Percentiles rank a stretch among this genome's conserved stretches.
phyloP scores from a whole-genome alignment of 768 basidiomycete genomes.

The Rubroboletus pulcherrimus region DNA sequence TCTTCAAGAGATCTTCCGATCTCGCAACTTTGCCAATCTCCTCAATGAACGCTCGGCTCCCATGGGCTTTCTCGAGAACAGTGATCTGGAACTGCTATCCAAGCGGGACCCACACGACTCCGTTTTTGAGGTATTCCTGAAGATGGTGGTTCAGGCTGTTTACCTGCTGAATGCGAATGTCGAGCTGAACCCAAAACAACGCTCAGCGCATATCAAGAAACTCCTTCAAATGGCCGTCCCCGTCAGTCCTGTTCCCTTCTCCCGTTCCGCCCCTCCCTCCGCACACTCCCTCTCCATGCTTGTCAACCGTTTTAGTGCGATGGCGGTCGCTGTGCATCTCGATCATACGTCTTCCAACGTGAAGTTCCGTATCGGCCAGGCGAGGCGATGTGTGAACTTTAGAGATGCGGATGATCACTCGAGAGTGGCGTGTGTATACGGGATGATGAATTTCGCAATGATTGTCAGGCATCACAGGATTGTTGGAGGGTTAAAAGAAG shows the following conservation, averaged over 20 bases:
- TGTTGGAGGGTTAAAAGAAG: constrained; percentile 40
- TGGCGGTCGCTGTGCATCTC: constrained; percentile 67
- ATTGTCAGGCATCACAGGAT: constrained; percentile 54
- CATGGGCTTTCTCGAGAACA: constrained; percentile 62
- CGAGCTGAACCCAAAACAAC: constrained; percentile 30
- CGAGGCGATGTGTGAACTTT: constrained; percentile 66
- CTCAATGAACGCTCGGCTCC: constrained; percentile 58
- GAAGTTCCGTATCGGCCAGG: constrained; percentile 55
- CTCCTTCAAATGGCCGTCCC: constrained; percentile 71
- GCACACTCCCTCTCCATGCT: constrained; percentile 65
- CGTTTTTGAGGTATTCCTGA: constrained; percentile 76
- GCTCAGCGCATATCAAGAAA: constrained; percentile 53
- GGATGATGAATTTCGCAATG: constrained; percentile 65
- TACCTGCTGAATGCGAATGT: constrained; percentile 31
- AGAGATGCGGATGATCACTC: constrained; percentile 58
- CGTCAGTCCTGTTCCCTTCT: constrained; percentile 64
- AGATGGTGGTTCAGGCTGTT: constrained; percentile 69
- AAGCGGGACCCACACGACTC: constrained; percentile 56
- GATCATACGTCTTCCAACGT: constrained; percentile 48
- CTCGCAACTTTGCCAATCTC: constrained; percentile 73
- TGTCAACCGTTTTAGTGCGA: constrained; percentile 75
- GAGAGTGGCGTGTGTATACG: constrained; percentile 69
- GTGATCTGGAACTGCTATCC: constrained; percentile 51
- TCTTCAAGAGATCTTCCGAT: constrained; percentile 70
- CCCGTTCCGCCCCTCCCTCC: constrained; percentile 47